Conservation (phyloP, 202 grass and related monocot genomes). For the Sporobolus alterniflorus region DNA sequence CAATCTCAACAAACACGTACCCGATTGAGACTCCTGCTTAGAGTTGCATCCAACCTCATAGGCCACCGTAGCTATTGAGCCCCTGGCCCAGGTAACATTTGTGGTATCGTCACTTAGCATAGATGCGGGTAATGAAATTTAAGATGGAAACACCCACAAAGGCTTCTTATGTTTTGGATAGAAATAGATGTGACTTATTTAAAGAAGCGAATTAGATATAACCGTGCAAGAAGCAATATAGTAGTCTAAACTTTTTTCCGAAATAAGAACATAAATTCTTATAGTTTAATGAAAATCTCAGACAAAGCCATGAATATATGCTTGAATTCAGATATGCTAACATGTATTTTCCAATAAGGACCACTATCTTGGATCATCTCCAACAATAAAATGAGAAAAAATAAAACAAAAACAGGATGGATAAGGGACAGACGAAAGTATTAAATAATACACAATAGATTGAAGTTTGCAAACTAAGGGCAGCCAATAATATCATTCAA, state of each 20-base stretch:
- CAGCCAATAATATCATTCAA: neutral
- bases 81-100: too few relatives aligned
- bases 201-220: neutral
- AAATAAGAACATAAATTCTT: neutral
- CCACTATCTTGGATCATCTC: neutral
- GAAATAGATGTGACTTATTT: neutral
- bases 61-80: too few relatives aligned
- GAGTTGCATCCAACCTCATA: too few relatives aligned
- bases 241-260: neutral
- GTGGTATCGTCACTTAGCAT: too few relatives aligned
- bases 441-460: slow-evolving; percentile 3
- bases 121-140: neutral
- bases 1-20: too few relatives aligned
- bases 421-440: neutral
- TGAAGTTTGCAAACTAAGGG: slow-evolving; percentile 9
- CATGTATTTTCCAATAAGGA: slow-evolving; percentile 14
- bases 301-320: neutral
- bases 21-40: too few relatives aligned
- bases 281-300: neutral
- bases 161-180: neutral
- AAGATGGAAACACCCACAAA: neutral
- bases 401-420: neutral
- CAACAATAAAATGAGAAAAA: neutral
- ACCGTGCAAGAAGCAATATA: neutral
- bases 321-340: neutral